These are phyloP conservation scores for Phytophthora hibernalis DNA, from an alignment of 352 stramenopile genomes.

Conservation along the genomic window DNA sequence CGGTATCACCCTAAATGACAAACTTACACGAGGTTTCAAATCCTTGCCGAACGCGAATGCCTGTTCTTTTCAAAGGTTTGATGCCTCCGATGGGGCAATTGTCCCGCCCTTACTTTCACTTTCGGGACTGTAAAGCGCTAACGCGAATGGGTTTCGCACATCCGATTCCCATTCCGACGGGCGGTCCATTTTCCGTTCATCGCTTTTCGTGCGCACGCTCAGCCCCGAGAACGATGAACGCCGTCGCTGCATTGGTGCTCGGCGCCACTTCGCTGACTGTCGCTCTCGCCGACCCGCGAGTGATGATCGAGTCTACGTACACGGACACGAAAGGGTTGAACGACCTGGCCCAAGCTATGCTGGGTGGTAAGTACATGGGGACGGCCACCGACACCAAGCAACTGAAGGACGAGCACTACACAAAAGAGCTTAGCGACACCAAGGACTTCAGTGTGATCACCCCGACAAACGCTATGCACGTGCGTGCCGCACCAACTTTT, in stretches of 20 bases:
- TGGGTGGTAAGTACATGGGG: constrained; percentile 43
- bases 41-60: neutral
- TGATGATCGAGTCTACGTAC: constrained; percentile 45
- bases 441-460: constrained; percentile 31
- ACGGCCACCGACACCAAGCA: constrained; percentile 24
- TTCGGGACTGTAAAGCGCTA: neutral
- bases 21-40: too few relatives aligned
- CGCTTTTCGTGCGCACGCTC: neutral
- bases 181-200: neutral
- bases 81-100: too few relatives aligned
- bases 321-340: constrained; percentile 33
- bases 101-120: neutral
- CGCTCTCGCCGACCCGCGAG: constrained; percentile 22
- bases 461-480: constrained; percentile 31
- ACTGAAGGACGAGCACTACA: constrained; percentile 18
- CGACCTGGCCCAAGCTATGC: constrained; percentile 34
- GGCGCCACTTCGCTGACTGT: constrained; percentile 16
- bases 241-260: constrained; percentile 6
- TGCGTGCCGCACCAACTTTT: constrained; percentile 2
- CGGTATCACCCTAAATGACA: too few relatives aligned
- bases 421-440: constrained; percentile 17
- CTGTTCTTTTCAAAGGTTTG: neutral
- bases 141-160: neutral
- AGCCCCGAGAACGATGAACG: neutral
- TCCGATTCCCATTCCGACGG: neutral